These are phyloP conservation scores for Xylaria digitata DNA, from an alignment of 2,329 filamentous ascomycete genomes.

Conservation along the genomic window DNA sequence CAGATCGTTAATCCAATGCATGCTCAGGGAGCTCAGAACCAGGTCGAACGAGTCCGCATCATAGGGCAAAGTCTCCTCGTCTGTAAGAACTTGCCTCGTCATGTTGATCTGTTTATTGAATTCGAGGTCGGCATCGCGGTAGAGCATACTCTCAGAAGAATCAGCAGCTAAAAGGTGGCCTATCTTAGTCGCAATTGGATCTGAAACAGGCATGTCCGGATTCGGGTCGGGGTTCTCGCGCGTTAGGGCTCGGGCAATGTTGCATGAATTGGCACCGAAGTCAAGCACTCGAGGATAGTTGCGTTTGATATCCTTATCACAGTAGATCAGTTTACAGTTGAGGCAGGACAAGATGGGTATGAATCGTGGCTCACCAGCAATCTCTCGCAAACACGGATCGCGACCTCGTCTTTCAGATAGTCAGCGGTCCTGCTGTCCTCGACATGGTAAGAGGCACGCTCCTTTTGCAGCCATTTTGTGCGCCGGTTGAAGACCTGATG, in stretches of 20 bases:
- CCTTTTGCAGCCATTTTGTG: slow-evolving; percentile 91
- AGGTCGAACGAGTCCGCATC: slow-evolving; percentile 84
- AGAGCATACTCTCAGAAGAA: slow-evolving; percentile 79
- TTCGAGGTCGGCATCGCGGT: slow-evolving; percentile 79
- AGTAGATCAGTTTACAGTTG: slow-evolving; percentile 17
- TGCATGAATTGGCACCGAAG: slow-evolving; percentile 94
- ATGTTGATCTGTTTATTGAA: slow-evolving; percentile 82
- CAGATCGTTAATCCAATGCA: slow-evolving; percentile 99
- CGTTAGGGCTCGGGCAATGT: slow-evolving; percentile 85
- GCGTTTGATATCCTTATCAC: slow-evolving; percentile 80
- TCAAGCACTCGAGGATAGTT: slow-evolving; percentile 87
- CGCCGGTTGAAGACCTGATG: slow-evolving; percentile 92
- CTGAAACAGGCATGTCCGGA: slow-evolving; percentile 61
- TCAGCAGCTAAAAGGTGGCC: slow-evolving; percentile 83
- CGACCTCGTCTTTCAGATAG: slow-evolving; percentile 94
- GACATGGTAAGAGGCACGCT: slow-evolving; percentile 78
- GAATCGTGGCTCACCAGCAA: slow-evolving; percentile 62
- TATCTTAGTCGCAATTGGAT: slow-evolving; percentile 77
- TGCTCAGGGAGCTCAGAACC: slow-evolving; percentile 85
- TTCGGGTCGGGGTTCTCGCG: slow-evolving; percentile 74
- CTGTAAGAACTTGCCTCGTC: slow-evolving; percentile 77
- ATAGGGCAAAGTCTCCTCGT: slow-evolving; percentile 81
- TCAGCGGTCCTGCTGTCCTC: slow-evolving; percentile 83
- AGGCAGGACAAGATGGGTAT: slow-evolving; percentile 46
- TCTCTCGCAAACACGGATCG: slow-evolving; percentile 83